Base-by-base conservation (phyloP, 345 rosid species). In the Eucalyptus marginata region DNA sequence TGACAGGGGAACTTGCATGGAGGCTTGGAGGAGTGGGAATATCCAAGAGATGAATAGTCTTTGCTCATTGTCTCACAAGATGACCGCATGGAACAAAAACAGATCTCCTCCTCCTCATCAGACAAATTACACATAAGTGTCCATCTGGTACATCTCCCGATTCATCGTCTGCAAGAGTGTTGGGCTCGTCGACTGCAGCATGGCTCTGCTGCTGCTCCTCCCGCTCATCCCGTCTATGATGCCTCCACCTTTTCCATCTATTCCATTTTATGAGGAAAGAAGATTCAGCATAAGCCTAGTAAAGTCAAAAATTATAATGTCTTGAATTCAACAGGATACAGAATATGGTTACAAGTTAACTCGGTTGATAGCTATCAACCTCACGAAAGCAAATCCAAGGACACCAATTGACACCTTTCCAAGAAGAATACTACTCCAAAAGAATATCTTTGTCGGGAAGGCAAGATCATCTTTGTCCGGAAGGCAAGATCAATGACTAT, bases 51-150 rank as follows among this genome's bases (percentile, higher is more conserved):
- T 79, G 93, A 88, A 18, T 85, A 89, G 86, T 95, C 96, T 90
- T 91, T 95, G 94, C 90, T 95, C 96, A 95, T 95, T 51, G 97
- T 88, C 93, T 97, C 47, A 94, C 98, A 15, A 97, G 88, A 91
- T 97, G 99, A 47, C 99, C 95, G 43, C 99, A 98, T 24, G 99
- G 99, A 88, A 94, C 90, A 86, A 98, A 98, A 13, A 96, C 98
- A 24, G 96, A 91, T 14, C 93, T 91, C 71, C 97, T 92, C 66
- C 97, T 93, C 92, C 96, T 93, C 89, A 91, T 90, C 54, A 95
- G 92, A 91, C 99, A 98, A 87, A 97, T 92, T 88, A 98, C 97
- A 58, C 99, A 98, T 90, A 97, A 46, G 86, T 94, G 93, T 79
- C 98, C 97, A 64, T 94, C 97, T 27, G 98, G 95, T 86, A 95